These are phyloP conservation scores for Haplosporangium sp. DNA, from an alignment of 371 early-diverging fungal genomes.

Conservation along the genomic window DNA sequence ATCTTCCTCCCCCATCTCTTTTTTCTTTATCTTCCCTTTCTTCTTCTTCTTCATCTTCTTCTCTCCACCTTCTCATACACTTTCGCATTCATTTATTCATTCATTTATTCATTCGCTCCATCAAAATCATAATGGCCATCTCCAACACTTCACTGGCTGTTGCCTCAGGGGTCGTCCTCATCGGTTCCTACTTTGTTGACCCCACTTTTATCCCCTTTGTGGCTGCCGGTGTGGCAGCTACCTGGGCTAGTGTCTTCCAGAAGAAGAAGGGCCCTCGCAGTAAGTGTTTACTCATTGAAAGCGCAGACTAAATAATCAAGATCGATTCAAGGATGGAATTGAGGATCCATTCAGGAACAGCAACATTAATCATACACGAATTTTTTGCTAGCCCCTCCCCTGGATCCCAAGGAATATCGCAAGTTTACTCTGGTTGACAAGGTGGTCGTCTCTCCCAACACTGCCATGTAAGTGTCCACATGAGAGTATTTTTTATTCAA, in stretches of 20 bases:
- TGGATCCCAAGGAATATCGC: conserved; percentile 82
- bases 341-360: background rate
- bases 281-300: conserved; percentile 12
- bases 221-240: conserved; percentile 31
- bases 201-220: conserved; percentile 26
- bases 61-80: background rate
- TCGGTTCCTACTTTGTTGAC: conserved; percentile 33
- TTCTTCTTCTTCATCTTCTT: background rate
- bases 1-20: background rate
- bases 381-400: conserved; percentile 31
- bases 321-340: background rate
- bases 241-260: conserved; percentile 22
- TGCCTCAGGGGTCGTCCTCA: conserved; percentile 30
- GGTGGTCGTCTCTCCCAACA: conserved; percentile 81
- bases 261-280: conserved; percentile 22
- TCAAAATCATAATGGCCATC: conserved; percentile 16
- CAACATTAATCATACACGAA: background rate
- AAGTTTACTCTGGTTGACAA: conserved; percentile 85
- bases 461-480: conserved; percentile 76
- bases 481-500: background rate
- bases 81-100: no score
- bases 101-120: background rate
- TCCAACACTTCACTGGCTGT: conserved; percentile 25
- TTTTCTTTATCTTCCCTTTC: background rate
- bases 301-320: no score